Conservation (phyloP, 805 yeast species). For the Candida khao-thaluensis region DNA sequence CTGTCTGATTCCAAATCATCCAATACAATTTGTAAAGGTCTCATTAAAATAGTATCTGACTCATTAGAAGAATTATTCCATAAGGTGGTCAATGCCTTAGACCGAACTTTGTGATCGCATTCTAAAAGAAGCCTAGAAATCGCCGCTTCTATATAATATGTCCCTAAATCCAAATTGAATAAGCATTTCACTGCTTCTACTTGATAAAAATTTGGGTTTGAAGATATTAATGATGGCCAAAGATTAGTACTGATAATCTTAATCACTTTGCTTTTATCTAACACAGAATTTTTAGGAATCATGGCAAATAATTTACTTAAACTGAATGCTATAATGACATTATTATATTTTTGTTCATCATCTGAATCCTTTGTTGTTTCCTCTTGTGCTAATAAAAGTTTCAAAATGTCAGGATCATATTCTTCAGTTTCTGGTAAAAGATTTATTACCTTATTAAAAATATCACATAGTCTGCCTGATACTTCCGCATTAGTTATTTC, state of each 20-base stretch:
- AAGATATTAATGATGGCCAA: constrained; percentile 55
- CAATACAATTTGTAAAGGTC: constrained; percentile 66
- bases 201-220: constrained; percentile 54
- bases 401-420: constrained; percentile 14
- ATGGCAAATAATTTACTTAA: constrained; percentile 39
- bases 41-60: constrained; percentile 47
- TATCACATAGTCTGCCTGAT: constrained; percentile 20
- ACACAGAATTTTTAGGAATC: constrained; percentile 27
- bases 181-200: constrained; percentile 68
- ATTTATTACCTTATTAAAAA: constrained; percentile 22
- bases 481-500: constrained; percentile 15
- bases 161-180: constrained; percentile 57
- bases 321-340: constrained; percentile 40
- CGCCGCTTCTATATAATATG: constrained; percentile 70
- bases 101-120: constrained; percentile 31
- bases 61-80: constrained; percentile 77
- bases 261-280: constrained; percentile 24
- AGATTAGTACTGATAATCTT: constrained; percentile 42
- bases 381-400: constrained; percentile 16
- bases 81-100: constrained; percentile 58
- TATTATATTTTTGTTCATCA: constrained; percentile 7
- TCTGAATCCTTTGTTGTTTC: constrained; percentile 11
- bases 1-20: constrained; percentile 50
- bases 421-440: constrained; percentile 18
- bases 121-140: constrained; percentile 54